Percentiles rank a stretch among this genome's conserved stretches.
These are phyloP conservation scores for Senna siamea DNA, from an alignment of 306 rosid species.

Conservation along the genomic window DNA sequence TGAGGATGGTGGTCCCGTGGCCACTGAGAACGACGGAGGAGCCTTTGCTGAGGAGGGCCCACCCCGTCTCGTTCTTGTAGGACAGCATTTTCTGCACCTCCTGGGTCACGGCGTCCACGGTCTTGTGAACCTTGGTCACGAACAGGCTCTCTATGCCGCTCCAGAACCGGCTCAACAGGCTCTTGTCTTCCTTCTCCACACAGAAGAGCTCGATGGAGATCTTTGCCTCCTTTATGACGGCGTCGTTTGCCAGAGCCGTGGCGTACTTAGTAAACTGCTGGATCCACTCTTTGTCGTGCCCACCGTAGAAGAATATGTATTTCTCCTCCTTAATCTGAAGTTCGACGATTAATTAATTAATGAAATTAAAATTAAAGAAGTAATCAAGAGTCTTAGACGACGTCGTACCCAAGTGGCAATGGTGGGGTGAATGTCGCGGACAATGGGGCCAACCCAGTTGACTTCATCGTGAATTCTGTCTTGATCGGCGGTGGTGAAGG, in stretches of 20 bases:
- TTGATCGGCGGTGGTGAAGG: constrained; percentile 2
- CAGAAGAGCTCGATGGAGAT: constrained; percentile 47
- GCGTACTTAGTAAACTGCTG: constrained; percentile 58
- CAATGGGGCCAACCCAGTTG: constrained; percentile 42
- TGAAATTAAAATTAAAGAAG: too few relatives aligned
- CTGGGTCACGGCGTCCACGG: constrained; percentile 41
- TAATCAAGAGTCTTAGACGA: too few relatives aligned
- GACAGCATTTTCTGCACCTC: constrained; percentile 70
- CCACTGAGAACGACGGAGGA: constrained; percentile 51
- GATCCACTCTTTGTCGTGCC: constrained; percentile 60
- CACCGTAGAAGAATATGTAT: constrained; percentile 69
- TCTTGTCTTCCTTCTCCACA: constrained; percentile 51
- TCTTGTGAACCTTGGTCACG: constrained; percentile 46
- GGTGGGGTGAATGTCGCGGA: constrained; percentile 18
- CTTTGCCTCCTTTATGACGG: constrained; percentile 48
- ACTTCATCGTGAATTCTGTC: neutral
- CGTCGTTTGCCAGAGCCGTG: constrained; percentile 44
- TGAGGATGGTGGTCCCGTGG: constrained; percentile 54
- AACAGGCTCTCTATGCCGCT: constrained; percentile 59
- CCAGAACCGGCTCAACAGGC: constrained; percentile 46
- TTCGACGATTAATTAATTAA: too few relatives aligned
- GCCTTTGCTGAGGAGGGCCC: constrained; percentile 68
- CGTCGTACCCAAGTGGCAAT: constrained; percentile 31
- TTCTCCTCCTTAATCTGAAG: constrained; percentile 61
- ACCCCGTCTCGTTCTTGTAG: constrained; percentile 71